Conservation (phyloP, 1,139 yeast species). For the Suhomyces taliae region DNA sequence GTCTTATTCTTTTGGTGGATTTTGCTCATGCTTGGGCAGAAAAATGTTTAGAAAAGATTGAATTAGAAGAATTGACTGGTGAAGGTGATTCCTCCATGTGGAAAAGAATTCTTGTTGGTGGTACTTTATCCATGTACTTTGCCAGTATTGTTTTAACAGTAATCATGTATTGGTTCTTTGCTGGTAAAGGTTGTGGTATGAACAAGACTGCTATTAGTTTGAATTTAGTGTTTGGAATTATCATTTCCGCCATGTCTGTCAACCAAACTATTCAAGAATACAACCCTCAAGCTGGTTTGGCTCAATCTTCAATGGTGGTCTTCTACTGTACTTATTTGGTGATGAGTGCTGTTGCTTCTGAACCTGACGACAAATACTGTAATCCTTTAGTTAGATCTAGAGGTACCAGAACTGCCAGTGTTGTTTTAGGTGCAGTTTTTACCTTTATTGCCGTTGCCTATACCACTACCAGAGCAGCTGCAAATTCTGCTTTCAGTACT, state of each 20-base stretch:
- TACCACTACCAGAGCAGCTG: conserved; percentile 96
- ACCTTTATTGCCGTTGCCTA: conserved; percentile 95
- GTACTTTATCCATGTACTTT: conserved; percentile 82
- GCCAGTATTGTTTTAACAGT: conserved; percentile 71
- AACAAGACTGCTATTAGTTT: conserved; percentile 84
- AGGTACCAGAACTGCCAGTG: conserved; percentile 88
- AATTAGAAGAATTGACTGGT: conserved; percentile 73
- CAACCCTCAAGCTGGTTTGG: conserved; percentile 94
- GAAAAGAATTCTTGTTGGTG: conserved; percentile 80
- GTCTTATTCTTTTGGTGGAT: conserved; percentile 86
- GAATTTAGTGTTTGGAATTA: conserved; percentile 63
- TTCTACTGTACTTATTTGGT: conserved; percentile 90
- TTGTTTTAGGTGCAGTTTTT: conserved; percentile 86
- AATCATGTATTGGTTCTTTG: conserved; percentile 81
- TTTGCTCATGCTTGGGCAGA: conserved; percentile 99
- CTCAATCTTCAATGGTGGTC: conserved; percentile 96
- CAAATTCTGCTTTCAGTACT: conserved; percentile 57
- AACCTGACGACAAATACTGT: conserved; percentile 90
- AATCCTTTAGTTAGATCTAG: conserved; percentile 87
- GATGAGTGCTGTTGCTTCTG: conserved; percentile 92
- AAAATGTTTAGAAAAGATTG: conserved; percentile 87
- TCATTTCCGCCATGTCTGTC: conserved; percentile 71
- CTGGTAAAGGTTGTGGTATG: conserved; percentile 84
- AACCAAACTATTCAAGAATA: conserved; percentile 85
- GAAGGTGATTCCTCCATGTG: conserved; percentile 57